Percentiles rank a stretch among this genome's conserved stretches.
Conservation (phyloP, 768 basidiomycete genomes). For the Podaxis carcinomalis region DNA sequence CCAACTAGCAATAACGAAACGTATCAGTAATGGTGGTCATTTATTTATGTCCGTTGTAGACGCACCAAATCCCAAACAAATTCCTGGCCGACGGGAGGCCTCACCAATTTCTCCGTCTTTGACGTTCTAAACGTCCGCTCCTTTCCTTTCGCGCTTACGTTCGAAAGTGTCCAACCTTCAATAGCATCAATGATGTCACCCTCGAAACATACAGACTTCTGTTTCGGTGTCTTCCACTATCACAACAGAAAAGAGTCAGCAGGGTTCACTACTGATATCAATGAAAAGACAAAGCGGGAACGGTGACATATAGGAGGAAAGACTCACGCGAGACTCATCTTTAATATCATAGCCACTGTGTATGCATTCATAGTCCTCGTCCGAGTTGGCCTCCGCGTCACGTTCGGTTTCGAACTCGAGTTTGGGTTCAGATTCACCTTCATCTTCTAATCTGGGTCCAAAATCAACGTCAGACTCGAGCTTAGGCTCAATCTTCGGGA, state of each 20-base stretch:
- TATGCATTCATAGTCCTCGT: constrained; percentile 5
- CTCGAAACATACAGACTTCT: not conserved
- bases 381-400: not conserved
- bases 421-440: not conserved
- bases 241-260: not conserved
- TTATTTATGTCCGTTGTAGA: too few relatives aligned
- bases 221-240: constrained; percentile 1
- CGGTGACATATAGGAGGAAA: not conserved
- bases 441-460: not conserved
- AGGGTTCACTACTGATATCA: too few relatives aligned
- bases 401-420: not conserved
- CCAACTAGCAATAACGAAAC: not conserved
- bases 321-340: constrained; percentile 7
- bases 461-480: not conserved
- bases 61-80: constrained; percentile 10
- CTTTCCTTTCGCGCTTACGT: not conserved
- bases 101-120: not conserved
- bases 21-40: not conserved
- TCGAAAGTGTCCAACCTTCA: not conserved
- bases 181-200: not conserved
- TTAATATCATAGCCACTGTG: not conserved
- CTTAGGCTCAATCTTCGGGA: not conserved
- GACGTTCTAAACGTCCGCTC: not conserved
- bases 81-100: not conserved
- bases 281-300: not conserved